phyloP scores from a whole-genome alignment of 2,329 filamentous ascomycete species.

The Trichoderma sp. region DNA sequence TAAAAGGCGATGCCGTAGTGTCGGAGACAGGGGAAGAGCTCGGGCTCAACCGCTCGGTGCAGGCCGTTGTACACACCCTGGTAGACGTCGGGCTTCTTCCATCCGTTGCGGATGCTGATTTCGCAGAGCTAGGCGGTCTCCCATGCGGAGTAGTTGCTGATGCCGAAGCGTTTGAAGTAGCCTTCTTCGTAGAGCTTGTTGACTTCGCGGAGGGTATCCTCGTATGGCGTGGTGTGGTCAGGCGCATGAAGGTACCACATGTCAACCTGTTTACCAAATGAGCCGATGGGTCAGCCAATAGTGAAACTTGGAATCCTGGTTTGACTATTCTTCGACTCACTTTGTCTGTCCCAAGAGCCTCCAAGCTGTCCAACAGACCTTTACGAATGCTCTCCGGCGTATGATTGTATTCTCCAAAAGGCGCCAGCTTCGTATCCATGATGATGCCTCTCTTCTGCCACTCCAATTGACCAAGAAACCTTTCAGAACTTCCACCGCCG shows the following conservation, averaged over 20 bases:
- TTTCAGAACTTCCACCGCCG: slow-evolving; percentile 23
- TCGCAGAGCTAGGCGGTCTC: slow-evolving; percentile 76
- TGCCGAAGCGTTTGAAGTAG: slow-evolving; percentile 70
- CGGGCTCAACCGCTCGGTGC: slow-evolving; percentile 61
- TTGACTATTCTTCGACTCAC: slow-evolving; percentile 12
- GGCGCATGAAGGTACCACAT: slow-evolving; percentile 52
- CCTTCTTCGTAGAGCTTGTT: slow-evolving; percentile 70
- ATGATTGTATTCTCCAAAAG: slow-evolving; percentile 13
- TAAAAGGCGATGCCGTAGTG: slow-evolving; percentile 71
- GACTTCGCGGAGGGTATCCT: slow-evolving; percentile 67
- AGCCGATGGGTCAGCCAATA: neutral
- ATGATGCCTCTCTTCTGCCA: slow-evolving; percentile 25
- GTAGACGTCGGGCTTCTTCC: slow-evolving; percentile 72
- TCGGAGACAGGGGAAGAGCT: slow-evolving; percentile 65
- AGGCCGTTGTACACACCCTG: slow-evolving; percentile 67
- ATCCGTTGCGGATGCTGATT: slow-evolving; percentile 66
- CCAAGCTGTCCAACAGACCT: slow-evolving; percentile 15
- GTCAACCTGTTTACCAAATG: slow-evolving; percentile 21
- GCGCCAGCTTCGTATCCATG: slow-evolving; percentile 21
- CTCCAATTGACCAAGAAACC: slow-evolving; percentile 22
- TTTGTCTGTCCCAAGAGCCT: slow-evolving; percentile 26
- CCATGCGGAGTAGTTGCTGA: slow-evolving; percentile 74
- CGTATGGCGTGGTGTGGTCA: slow-evolving; percentile 62
- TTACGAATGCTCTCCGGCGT: neutral
- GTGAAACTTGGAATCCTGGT: too few species aligned